Percentiles rank a stretch among this genome's conserved stretches.
phyloP scores from a whole-genome alignment of 768 basidiomycete species.

The Polyporus arcularius region DNA sequence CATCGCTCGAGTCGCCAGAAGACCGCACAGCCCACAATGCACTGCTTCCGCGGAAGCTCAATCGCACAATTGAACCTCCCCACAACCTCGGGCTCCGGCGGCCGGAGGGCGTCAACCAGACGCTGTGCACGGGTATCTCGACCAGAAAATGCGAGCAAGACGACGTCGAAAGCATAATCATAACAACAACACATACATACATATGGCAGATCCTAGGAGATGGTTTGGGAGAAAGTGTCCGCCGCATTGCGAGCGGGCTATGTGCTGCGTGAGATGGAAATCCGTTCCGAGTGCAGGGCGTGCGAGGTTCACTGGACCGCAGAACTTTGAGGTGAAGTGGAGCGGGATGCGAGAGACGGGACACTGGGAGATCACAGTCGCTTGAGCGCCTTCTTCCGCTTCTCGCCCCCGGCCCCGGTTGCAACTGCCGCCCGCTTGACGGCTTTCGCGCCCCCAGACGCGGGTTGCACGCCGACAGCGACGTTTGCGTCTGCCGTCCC shows the following conservation, averaged over 20 bases:
- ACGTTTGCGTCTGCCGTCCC: conserved; percentile 74
- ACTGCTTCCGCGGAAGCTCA: too few relatives aligned
- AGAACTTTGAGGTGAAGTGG: neutral
- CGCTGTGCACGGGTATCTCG: neutral
- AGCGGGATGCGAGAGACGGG: neutral
- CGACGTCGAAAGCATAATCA: conserved; percentile 9
- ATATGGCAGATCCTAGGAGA: neutral
- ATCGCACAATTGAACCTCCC: too few relatives aligned
- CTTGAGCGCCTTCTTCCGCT: conserved; percentile 88
- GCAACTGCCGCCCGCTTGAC: conserved; percentile 66
- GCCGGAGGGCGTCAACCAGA: too few relatives aligned
- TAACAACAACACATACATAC: conserved; percentile 1
- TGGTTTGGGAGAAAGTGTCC: neutral
- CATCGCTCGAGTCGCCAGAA: too few relatives aligned
- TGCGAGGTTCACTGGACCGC: too few relatives aligned
- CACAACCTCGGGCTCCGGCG: too few relatives aligned
- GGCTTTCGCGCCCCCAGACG: conserved; percentile 51
- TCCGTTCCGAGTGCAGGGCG: too few relatives aligned
- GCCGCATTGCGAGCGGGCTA: too few relatives aligned
- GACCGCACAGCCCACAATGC: too few relatives aligned
- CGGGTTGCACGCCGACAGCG: conserved; percentile 28
- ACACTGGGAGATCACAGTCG: conserved; percentile 49
- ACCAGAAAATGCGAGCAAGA: neutral
- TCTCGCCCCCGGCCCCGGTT: conserved; percentile 61
- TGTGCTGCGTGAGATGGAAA: too few relatives aligned